Percentiles rank a stretch among this genome's conserved stretches.
Evolutionary conservation across 306 rosid genomes (phyloP).

Genomic region (Vigna mungo): DNA sequence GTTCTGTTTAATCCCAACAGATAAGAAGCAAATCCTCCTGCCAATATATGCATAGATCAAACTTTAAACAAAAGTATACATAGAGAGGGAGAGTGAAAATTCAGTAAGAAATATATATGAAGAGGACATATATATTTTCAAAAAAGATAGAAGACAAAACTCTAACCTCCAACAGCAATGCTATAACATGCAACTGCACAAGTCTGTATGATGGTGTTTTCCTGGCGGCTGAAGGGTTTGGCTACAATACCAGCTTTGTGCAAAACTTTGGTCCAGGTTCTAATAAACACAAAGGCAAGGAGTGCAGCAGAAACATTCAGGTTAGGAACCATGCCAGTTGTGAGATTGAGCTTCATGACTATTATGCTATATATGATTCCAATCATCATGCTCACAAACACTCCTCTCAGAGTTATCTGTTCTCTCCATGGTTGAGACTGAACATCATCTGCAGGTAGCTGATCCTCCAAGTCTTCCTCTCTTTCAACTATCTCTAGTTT

Average conservation of each 20-base stretch:
- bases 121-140: not conserved
- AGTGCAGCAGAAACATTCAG: constrained; percentile 92
- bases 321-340: constrained; percentile 87
- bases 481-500: constrained; percentile 39
- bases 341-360: constrained; percentile 89
- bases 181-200: constrained; percentile 91
- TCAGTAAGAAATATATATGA: constrained; percentile 1
- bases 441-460: constrained; percentile 29
- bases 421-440: constrained; percentile 64
- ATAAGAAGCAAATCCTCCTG: constrained; percentile 95
- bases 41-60: not conserved
- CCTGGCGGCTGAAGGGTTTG: constrained; percentile 89
- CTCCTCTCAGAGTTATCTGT: constrained; percentile 80
- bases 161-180: constrained; percentile 79
- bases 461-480: constrained; percentile 45
- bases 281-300: constrained; percentile 70
- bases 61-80: not conserved
- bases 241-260: constrained; percentile 64
- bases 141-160: not conserved
- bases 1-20: constrained; percentile 77
- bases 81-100: not conserved
- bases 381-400: constrained; percentile 73
- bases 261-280: constrained; percentile 77
- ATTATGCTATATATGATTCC: constrained; percentile 77
- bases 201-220: constrained; percentile 93